A percentile compares a stretch with the other conserved stretches of the same genome.
These are phyloP conservation scores for Hyphopichia buzzinii DNA, from an alignment of 1,139 yeast species.

Conservation along the genomic window DNA sequence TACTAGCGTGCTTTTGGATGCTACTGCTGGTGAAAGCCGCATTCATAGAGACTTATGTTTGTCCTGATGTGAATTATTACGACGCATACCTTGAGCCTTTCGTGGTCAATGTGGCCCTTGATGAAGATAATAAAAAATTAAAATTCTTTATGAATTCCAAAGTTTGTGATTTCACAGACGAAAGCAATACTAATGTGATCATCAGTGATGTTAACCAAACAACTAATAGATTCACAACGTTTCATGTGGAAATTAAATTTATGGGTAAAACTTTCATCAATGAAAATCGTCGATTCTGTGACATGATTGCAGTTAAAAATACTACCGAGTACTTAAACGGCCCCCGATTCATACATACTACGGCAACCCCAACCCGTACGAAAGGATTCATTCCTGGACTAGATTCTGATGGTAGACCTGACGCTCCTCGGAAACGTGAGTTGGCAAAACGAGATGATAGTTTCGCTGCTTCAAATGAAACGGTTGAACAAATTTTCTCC, in stretches of 20 bases:
- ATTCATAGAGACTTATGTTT: slow-evolving; percentile 17
- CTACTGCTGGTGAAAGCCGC: slow-evolving; percentile 12
- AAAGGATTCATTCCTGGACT: background rate
- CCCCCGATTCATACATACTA: slow-evolving; percentile 19
- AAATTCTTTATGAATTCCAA: slow-evolving; percentile 40
- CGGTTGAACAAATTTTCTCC: slow-evolving; percentile 23
- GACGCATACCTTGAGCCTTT: slow-evolving; percentile 25
- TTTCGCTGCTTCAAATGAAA: slow-evolving; percentile 11
- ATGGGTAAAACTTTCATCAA: slow-evolving; percentile 41
- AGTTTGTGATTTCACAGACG: slow-evolving; percentile 18
- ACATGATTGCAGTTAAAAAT: slow-evolving; percentile 40
- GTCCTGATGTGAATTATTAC: slow-evolving; percentile 8
- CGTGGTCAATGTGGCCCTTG: slow-evolving; percentile 42
- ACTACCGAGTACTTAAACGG: slow-evolving; percentile 21
- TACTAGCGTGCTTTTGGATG: background rate
- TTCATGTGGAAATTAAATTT: slow-evolving; percentile 45
- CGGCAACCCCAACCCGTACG: slow-evolving; percentile 3
- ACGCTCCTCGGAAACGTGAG: background rate
- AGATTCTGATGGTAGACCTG: background rate
- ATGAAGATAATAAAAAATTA: slow-evolving; percentile 29
- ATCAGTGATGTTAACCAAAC: slow-evolving; percentile 42
- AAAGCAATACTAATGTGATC: slow-evolving; percentile 15
- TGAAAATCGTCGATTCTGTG: slow-evolving; percentile 46
- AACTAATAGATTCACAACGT: slow-evolving; percentile 48
- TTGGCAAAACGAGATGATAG: background rate